Conservation (phyloP, 140 eudicot species). For the Flaveria floridana region DNA sequence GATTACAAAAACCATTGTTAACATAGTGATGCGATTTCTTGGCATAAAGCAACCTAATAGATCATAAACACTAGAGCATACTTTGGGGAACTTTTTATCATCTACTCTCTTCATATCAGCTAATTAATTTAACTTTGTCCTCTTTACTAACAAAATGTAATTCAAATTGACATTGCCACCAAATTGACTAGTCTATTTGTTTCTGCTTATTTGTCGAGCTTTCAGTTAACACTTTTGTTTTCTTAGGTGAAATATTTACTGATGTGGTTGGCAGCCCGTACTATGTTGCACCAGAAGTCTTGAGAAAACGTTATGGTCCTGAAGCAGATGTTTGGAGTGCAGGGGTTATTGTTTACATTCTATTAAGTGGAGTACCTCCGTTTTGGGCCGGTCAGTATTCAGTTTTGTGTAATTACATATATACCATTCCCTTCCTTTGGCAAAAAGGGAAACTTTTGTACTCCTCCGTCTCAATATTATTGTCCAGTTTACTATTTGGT, state of each 20-base stretch:
- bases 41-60: neutral
- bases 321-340: slow-evolving; percentile 99
- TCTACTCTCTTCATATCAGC: neutral
- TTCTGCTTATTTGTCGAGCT: neutral
- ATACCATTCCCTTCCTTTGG: neutral
- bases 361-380: slow-evolving; percentile 91
- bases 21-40: neutral
- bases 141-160: neutral
- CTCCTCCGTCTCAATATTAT: neutral
- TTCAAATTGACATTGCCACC: neutral
- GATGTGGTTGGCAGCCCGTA: slow-evolving; percentile 98
- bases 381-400: slow-evolving; percentile 82
- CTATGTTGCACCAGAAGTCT: slow-evolving; percentile 94
- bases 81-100: neutral
- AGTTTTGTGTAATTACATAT: slow-evolving; percentile 11
- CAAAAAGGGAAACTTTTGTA: slow-evolving; percentile 5
- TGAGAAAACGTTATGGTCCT: slow-evolving; percentile 83
- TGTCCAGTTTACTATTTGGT: neutral
- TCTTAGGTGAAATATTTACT: slow-evolving; percentile 64
- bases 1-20: neutral
- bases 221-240: slow-evolving; percentile 10
- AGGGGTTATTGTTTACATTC: slow-evolving; percentile 81
- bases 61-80: neutral
- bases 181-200: slow-evolving; percentile 5
- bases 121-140: neutral